Evolutionary conservation across 345 rosid genomes (phyloP).

Genomic region (Brassica nigra): DNA sequence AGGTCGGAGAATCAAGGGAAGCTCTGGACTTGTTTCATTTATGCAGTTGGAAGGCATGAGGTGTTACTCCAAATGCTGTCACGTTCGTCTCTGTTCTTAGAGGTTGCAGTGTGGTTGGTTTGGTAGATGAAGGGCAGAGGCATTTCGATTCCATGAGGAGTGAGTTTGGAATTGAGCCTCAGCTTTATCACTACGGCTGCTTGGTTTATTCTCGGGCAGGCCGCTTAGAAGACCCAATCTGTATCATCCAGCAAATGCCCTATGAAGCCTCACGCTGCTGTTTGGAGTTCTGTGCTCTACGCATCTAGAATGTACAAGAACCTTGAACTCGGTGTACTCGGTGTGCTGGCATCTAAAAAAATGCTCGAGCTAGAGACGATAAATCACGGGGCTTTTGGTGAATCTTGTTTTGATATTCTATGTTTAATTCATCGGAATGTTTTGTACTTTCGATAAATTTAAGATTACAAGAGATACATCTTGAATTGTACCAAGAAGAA

Average conservation of each 20-base stretch:
- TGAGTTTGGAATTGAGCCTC: slow-evolving; percentile 48
- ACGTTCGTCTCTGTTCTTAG: no score
- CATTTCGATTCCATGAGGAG: no score
- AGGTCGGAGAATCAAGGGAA: no score
- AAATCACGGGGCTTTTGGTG: slow-evolving; percentile 45
- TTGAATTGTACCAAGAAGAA: not conserved
- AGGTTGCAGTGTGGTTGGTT: no score
- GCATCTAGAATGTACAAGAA: slow-evolving; percentile 61
- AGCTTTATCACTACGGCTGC: slow-evolving; percentile 69
- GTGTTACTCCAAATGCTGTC: no score
- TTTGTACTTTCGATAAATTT: not conserved
- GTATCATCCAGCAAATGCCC: slow-evolving; percentile 54
- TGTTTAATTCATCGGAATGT: not conserved
- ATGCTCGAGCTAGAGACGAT: slow-evolving; percentile 54
- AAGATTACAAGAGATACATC: not conserved
- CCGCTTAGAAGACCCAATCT: slow-evolving; percentile 47
- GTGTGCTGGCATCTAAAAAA: slow-evolving; percentile 47
- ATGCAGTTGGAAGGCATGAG: no score
- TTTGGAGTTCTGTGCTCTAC: slow-evolving; percentile 70
- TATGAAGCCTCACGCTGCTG: slow-evolving; percentile 58
- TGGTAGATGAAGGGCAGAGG: no score
- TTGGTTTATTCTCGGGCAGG: slow-evolving; percentile 66
- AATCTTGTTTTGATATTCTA: not conserved
- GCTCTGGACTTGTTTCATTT: no score
- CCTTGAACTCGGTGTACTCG: slow-evolving; percentile 45